Base-by-base conservation (phyloP, 305 asterid genomes). In the Fraxinus nigra region DNA sequence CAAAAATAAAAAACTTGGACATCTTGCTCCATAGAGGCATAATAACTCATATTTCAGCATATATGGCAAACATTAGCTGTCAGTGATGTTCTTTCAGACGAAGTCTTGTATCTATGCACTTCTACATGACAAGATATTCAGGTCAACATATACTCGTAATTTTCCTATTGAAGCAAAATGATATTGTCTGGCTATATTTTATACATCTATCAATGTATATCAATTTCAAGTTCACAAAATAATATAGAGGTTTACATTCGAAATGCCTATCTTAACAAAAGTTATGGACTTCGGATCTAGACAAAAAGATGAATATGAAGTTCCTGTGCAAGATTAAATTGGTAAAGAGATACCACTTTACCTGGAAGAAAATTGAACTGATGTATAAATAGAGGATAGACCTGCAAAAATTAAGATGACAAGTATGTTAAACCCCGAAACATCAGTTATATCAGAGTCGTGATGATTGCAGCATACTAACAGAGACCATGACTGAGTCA, bases 311-410 rank as follows among this genome's bases (percentile, higher is more conserved):
- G 30, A 14, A 14, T 24, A 65, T 61, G 76, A 69, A 79, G 77
- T 79, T 74, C 67, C 43, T 22, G 54, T 37, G 63, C 72, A 43
- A 76, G 77, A 61, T 77, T 35, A 72, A 61, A 24, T 48, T 77
- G 85, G 77, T 67, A 80, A 83, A 48, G 69, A 77, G 80, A 75
- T 37, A 70, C 65, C 80, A 85, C 79, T 85, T 38, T 90, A 95
- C 98, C 98, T 95, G 96, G 91, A 89, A 87, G 84, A 91, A 78
- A 84, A 91, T 85, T 87, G 97, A 90, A 85, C 88, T 78, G 87
- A 85, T 59, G 78, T 79, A 90, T 84, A 92, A 67, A 87, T 89
- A 91, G 51, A 89, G 90, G 46, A 83, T 83, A 40, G 90, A 87
- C 91, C 98, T 95, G 92, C 90, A 85, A 18, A 54, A 83, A 87